Evolutionary conservation across 164 flowering plant species (phyloP).

Genomic region (Vitis amurensis): DNA sequence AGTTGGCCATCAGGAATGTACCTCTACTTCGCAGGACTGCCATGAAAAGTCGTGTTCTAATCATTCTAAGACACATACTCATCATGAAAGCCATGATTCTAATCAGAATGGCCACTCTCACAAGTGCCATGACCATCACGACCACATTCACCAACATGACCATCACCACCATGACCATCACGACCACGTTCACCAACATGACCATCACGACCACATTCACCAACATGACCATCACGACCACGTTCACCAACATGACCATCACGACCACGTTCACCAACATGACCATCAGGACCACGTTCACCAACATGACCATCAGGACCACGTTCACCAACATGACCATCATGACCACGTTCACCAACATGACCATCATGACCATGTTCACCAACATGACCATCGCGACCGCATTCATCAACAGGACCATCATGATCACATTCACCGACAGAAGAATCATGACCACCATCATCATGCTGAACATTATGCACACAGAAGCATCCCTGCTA

Average conservation of each 20-base stretch:
- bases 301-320: conserved; percentile 7
- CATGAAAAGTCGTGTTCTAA: conserved; percentile 19
- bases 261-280: background rate
- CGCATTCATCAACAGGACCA: conserved; percentile 12
- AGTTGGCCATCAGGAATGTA: conserved; percentile 24
- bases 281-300: conserved; percentile 9
- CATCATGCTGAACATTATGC: conserved; percentile 3
- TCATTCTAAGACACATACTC: conserved; percentile 19
- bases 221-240: conserved; percentile 18
- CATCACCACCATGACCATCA: conserved; percentile 23
- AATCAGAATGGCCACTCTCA: conserved; percentile 7
- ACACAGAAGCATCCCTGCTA: background rate
- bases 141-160: conserved; percentile 15
- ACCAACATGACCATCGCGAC: conserved; percentile 17
- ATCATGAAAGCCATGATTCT: conserved; percentile 16
- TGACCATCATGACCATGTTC: conserved; percentile 21
- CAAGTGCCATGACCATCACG: conserved; percentile 9
- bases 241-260: background rate
- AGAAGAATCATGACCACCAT: conserved; percentile 4
- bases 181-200: conserved; percentile 7
- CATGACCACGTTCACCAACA: conserved; percentile 4
- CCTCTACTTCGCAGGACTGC: conserved; percentile 20
- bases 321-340: conserved; percentile 7
- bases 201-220: conserved; percentile 23
- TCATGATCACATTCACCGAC: conserved; percentile 12